Evolutionary conservation across 1,139 yeast species (phyloP).

Genomic region (Yamadazyma atlantica): DNA sequence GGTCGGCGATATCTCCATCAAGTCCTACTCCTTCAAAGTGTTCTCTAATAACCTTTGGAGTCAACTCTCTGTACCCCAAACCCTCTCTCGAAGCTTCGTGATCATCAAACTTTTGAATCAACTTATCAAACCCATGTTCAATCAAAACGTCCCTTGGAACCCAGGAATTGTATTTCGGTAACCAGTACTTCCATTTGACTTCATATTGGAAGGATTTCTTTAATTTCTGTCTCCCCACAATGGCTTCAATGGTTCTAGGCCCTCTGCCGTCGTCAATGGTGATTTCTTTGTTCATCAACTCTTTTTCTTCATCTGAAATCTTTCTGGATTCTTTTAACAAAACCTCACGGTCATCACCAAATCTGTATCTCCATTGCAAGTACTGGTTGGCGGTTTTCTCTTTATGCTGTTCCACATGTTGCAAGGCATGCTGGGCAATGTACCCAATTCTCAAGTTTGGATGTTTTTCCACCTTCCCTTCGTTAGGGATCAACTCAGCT

Average conservation of each 20-base stretch:
- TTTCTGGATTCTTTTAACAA: slow-evolving; percentile 90
- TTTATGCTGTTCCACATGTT: slow-evolving; percentile 95
- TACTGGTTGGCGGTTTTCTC: slow-evolving; percentile 98
- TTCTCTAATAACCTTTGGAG: slow-evolving; percentile 89
- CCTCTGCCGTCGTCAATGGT: slow-evolving; percentile 89
- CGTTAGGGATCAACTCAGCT: slow-evolving; percentile 83
- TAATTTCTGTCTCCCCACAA: slow-evolving; percentile 95
- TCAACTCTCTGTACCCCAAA: slow-evolving; percentile 90
- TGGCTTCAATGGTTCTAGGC: slow-evolving; percentile 83
- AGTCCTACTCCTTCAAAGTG: slow-evolving; percentile 97
- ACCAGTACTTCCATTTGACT: slow-evolving; percentile 90
- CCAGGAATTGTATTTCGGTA: slow-evolving; percentile 94
- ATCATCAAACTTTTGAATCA: slow-evolving; percentile 93
- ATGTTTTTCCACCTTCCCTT: slow-evolving; percentile 93
- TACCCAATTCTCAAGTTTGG: slow-evolving; percentile 98
- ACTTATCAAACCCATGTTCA: slow-evolving; percentile 81
- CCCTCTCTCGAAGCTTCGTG: slow-evolving; percentile 99
- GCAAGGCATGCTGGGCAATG: slow-evolving; percentile 97
- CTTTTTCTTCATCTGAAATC: slow-evolving; percentile 79
- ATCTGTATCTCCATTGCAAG: slow-evolving; percentile 96
- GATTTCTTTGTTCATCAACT: slow-evolving; percentile 72
- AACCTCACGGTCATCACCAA: slow-evolving; percentile 98
- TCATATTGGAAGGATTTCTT: slow-evolving; percentile 97
- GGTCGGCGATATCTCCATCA: slow-evolving; percentile 98
- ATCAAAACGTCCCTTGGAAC: slow-evolving; percentile 79